These are phyloP conservation scores for Phytophthora sp. DNA, from an alignment of 352 stramenopile species.

Conservation along the genomic window DNA sequence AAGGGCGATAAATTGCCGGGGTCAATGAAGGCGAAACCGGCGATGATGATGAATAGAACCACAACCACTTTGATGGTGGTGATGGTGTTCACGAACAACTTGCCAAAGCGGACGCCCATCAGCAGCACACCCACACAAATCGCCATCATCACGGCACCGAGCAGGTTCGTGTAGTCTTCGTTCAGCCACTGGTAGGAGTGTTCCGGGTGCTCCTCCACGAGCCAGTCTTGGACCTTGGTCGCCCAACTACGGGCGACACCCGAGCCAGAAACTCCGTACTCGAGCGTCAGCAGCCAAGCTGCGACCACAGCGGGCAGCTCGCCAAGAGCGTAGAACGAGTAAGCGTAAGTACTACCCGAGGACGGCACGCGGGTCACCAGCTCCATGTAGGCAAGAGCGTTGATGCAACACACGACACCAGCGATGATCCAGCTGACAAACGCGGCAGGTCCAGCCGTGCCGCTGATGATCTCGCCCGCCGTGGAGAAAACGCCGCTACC, in stretches of 20 bases:
- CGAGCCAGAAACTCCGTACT: conserved; percentile 91
- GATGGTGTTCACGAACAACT: conserved; percentile 91
- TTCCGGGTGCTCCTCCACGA: conserved; percentile 49
- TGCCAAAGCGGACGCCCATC: conserved; percentile 87
- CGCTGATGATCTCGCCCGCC: conserved; percentile 78
- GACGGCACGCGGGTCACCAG: conserved; percentile 87
- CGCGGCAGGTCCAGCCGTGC: conserved; percentile 75
- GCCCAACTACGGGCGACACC: conserved; percentile 94
- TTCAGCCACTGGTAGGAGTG: conserved; percentile 64
- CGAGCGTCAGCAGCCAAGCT: conserved; percentile 89
- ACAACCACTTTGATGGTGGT: conserved; percentile 82
- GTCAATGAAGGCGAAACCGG: conserved; percentile 85
- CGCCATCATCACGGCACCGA: conserved; percentile 75
- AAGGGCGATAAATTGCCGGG: conserved; percentile 86
- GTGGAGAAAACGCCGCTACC: conserved; percentile 92
- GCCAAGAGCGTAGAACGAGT: conserved; percentile 92
- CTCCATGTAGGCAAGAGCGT: conserved; percentile 92
- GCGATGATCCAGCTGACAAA: conserved; percentile 85
- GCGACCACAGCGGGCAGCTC: conserved; percentile 92
- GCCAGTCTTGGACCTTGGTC: conserved; percentile 85
- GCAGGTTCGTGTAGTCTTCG: conserved; percentile 60
- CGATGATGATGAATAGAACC: conserved; percentile 93
- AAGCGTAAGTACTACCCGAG: conserved; percentile 92
- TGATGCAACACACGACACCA: conserved; percentile 81
- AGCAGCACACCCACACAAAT: conserved; percentile 77